Evolutionary conservation across 768 basidiomycete genomes (phyloP).

Genomic region (Mycena capillaripes): DNA sequence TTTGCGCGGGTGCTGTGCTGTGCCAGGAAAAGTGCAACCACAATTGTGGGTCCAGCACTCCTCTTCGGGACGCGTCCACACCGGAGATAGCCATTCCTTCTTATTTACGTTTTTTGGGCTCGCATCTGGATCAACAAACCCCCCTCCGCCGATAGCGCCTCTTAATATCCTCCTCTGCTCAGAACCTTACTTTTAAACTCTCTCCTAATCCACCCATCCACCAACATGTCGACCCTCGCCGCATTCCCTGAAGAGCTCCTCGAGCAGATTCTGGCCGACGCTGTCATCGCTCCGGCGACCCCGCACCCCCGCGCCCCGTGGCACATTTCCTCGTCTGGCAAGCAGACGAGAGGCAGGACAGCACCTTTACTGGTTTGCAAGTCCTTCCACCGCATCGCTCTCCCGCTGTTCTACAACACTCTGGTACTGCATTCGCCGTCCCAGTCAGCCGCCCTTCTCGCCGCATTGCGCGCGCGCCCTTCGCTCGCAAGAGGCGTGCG

Average conservation of each 20-base stretch:
- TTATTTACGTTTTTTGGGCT: too few relatives aligned
- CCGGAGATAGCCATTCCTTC: too few relatives aligned
- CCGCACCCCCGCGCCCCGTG: constrained; percentile 41
- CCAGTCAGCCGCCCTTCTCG: constrained; percentile 57
- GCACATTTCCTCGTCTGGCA: constrained; percentile 34
- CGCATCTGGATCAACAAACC: too few relatives aligned
- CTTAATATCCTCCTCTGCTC: too few relatives aligned
- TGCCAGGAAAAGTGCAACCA: too few relatives aligned
- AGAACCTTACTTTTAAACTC: too few relatives aligned
- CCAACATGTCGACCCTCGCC: too few relatives aligned
- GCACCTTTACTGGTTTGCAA: constrained; percentile 58
- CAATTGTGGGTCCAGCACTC: too few relatives aligned
- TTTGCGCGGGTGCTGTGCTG: too few relatives aligned
- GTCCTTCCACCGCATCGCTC: constrained; percentile 67
- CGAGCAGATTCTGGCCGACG: constrained; percentile 57
- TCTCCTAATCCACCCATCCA: too few relatives aligned
- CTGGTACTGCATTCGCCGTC: constrained; percentile 57
- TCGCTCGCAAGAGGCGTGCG: constrained; percentile 57
- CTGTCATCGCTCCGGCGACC: constrained; percentile 41
- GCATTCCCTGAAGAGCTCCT: constrained; percentile 55
- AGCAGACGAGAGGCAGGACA: constrained; percentile 32
- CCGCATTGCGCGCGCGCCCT: constrained; percentile 53
- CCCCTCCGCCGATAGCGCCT: too few relatives aligned
- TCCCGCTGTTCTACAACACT: constrained; percentile 46
- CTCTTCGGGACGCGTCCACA: too few relatives aligned